Evolutionary conservation across 805 yeast genomes (phyloP), one percentile per base, ranked within the genome.

Genomic region (Wickerhamiella spandovensis): DNA sequence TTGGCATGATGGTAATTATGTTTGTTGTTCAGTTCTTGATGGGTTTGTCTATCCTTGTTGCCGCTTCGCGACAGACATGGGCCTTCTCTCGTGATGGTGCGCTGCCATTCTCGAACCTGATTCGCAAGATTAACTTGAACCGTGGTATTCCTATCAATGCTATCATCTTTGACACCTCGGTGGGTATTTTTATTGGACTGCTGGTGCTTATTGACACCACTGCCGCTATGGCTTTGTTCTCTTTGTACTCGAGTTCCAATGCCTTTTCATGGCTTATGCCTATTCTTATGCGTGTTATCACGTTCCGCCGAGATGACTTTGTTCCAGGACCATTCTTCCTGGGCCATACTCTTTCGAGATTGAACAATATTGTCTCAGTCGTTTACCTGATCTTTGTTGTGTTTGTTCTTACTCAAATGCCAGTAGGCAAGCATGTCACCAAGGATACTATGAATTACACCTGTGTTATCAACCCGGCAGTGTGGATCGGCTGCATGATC

Each of bases 11-110:
- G 78, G 57, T 77, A 4, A 57, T 81, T 47, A 73, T 78, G 59
- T 74, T 79, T 9, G 62, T 73, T 52, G 77, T 82, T 20, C 85
- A 79, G 59, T 79, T 77, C 63, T 66, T 80, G 49, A 81, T 81
- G 85, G 82, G 83, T 10, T 71, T 76, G 32, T 77, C 84, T 1
- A 73, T 77, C 50, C 67, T 79, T 47, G 73, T 79, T 45, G 86
- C 86, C 7, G 73, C 77, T 7, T 79, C 84, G 6, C 73, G 88
- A 62, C 87, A 81, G 62, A 72, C 80, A 44, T 82, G 83, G 78
- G 86, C 87, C 1, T 80, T 82, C 62, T 78, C 85, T 43, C 75
- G 90, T 67, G 90, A 82, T 62, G 79, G 80, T 57, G 88, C 87
- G 13, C 70, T 82, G 51, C 89, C 89, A 7, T 68, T 79, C 53